Evolutionary conservation across 2,329 filamentous ascomycete genomes (phyloP).

Genomic region (Cladosporium velox): DNA sequence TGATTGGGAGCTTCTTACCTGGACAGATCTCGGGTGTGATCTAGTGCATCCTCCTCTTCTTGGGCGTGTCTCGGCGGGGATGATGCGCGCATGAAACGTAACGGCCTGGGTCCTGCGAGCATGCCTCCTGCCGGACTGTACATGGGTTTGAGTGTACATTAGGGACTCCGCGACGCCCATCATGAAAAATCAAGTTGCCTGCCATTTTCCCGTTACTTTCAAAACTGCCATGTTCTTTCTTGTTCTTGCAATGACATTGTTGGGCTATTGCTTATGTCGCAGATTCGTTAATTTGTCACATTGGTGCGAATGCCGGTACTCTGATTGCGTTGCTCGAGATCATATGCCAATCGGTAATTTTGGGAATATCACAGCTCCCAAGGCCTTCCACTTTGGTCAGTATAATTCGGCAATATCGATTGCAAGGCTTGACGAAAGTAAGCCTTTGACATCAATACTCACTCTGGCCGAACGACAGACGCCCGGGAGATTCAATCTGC

Average conservation of each 20-base stretch:
- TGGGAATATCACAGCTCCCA: background rate
- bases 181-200: conserved; percentile 22
- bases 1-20: conserved; percentile 3
- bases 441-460: background rate
- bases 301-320: background rate
- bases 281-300: background rate
- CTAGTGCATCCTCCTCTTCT: conserved; percentile 18
- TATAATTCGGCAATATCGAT: background rate
- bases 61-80: conserved; percentile 15
- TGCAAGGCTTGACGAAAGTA: background rate
- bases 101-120: conserved; percentile 10
- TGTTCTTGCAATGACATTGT: background rate
- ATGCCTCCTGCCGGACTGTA: conserved; percentile 19
- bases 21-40: conserved; percentile 19
- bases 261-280: background rate
- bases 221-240: background rate
- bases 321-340: background rate
- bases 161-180: conserved; percentile 21
- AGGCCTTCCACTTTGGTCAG: background rate
- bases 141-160: conserved; percentile 21
- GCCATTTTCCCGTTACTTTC: background rate
- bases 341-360: background rate
- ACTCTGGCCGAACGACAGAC: background rate
- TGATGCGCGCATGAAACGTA: conserved; percentile 13
- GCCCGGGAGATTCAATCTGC: background rate